These are phyloP conservation scores for Leucocoprinus sp. DNA, from an alignment of 768 basidiomycete species.

Conservation along the genomic window DNA sequence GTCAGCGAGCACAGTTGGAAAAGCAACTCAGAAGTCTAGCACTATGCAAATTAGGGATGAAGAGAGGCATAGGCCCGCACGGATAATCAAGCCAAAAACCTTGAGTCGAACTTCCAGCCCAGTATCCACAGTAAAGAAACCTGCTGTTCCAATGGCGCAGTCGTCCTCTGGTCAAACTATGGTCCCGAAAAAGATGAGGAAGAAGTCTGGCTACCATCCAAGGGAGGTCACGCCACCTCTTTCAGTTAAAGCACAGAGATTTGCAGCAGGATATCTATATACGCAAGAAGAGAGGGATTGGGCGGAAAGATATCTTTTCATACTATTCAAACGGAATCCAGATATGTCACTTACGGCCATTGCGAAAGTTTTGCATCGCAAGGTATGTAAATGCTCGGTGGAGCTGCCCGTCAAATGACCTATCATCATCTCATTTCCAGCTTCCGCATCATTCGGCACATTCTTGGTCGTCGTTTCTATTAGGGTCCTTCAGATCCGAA, in stretches of 20 bases:
- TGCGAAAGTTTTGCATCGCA: slow-evolving; percentile 29
- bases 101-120: not conserved
- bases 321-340: slow-evolving; percentile 42
- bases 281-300: slow-evolving; percentile 46
- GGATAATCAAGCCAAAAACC: not conserved
- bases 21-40: not conserved
- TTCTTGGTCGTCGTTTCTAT: slow-evolving; percentile 44
- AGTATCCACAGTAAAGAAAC: not conserved
- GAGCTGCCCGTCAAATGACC: not conserved
- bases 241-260: not conserved
- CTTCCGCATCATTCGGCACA: slow-evolving; percentile 47
- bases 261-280: slow-evolving; percentile 27
- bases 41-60: not conserved
- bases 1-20: not conserved
- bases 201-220: slow-evolving; percentile 1
- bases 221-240: slow-evolving; percentile 5
- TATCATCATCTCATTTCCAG: slow-evolving; percentile 24
- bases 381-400: slow-evolving; percentile 29
- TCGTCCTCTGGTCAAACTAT: not conserved
- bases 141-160: not conserved
- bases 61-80: not conserved
- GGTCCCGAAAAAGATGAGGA: not conserved
- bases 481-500: slow-evolving; percentile 22
- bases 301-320: slow-evolving; percentile 31
- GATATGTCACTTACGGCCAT: slow-evolving; percentile 31